Base-by-base conservation (phyloP, 331 rosid genomes). In the Cydonia oblonga region DNA sequence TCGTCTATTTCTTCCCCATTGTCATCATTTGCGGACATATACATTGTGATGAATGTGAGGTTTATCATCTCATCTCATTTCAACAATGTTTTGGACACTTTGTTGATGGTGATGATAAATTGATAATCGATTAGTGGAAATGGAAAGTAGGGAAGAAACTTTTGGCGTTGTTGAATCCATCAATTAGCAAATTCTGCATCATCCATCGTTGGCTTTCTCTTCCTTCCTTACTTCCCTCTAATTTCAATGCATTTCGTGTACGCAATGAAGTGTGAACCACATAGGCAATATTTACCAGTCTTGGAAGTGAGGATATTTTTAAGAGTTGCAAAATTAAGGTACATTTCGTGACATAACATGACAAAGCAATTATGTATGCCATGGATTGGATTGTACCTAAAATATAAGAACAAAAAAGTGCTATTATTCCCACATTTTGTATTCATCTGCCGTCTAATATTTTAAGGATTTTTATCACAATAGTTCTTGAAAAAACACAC, bases 131-230 rank as follows among this genome's bases (percentile, higher is more conserved):
- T 40, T 40, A 40, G 46, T 40, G 44, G 67, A 63, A 63, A 58
- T 57, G 56, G 75, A 23, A 25, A 59, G 61, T 25, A 25, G 75
- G 30, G 75, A 71, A 71, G 75, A 71, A 59, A 71, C 68, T 58
- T 71, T 51, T 44, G 30, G 20, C 52, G 6, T 25, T 71, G 57
- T 58, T 57, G 67, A 40, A 35, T 59, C 26, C 67, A 58, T 71
- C 75, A 59, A 25, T 70, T 54, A 40, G 56, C 74, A 53, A 70
- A 49, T 49, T n/a, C 24, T 29, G 72, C 16, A 11, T 19, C 24
- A 18, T 49, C 20, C 56, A 49, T 49, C 9, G 6, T 49, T 49
- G 56, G n/a, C 7, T 16, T 6, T 18, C 56, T 18, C 22, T 51
- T 51, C 56, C 22, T 51, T 51, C 10, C 18, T 1, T 18, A 18